Evolutionary conservation across 1,284 basidiomycete species (phyloP).

Genomic region (Sanghuangporus sanghuang): DNA sequence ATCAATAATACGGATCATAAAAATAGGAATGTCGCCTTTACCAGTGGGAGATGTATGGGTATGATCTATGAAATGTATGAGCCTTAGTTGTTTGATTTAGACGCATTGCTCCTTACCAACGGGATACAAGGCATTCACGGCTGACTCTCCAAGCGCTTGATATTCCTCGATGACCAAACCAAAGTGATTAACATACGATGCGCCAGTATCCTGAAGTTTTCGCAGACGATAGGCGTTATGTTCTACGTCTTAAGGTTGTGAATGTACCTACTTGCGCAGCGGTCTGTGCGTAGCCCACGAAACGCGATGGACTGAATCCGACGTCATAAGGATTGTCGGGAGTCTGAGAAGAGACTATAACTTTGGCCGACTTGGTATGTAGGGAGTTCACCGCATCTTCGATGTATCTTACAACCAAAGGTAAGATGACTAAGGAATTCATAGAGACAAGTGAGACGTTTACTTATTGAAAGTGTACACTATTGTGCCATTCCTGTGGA

Average conservation of each 20-base stretch:
- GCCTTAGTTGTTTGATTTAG: constrained; percentile 1
- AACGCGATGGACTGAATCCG: constrained; percentile 17
- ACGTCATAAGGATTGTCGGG: constrained; percentile 23
- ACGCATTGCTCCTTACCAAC: constrained; percentile 16
- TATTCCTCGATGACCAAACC: constrained; percentile 19
- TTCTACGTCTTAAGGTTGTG: background rate
- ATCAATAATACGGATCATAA: background rate
- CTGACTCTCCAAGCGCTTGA: constrained; percentile 18
- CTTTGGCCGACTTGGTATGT: constrained; percentile 21
- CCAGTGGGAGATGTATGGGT: constrained; percentile 11
- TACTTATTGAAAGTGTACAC: constrained; percentile 7
- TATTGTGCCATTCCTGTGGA: background rate
- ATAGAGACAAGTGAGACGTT: background rate
- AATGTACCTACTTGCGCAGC: constrained; percentile 12
- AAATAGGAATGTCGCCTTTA: background rate
- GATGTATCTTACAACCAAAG: constrained; percentile 15
- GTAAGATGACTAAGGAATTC: background rate
- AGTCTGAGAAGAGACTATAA: constrained; percentile 23
- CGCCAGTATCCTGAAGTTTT: constrained; percentile 16
- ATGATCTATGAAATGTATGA: background rate
- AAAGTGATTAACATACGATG: constrained; percentile 23
- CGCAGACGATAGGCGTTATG: background rate
- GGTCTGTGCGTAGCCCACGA: constrained; percentile 22
- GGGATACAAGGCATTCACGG: constrained; percentile 21
- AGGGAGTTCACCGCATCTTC: constrained; percentile 17